Conservation (phyloP, 257 asterid genomes). For the Lycium barbarum region DNA sequence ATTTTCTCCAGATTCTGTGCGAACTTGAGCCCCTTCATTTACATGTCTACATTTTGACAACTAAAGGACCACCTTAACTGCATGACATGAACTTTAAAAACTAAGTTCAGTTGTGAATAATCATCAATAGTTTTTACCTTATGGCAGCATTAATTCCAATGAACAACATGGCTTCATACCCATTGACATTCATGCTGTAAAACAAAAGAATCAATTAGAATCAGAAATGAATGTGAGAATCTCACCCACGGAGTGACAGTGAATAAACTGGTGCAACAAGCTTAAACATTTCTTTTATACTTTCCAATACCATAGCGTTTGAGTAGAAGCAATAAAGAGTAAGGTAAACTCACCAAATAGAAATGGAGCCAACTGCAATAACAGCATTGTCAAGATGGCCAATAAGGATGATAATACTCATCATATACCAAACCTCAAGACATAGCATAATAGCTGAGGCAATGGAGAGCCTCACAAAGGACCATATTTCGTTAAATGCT, state of each 20-base stretch:
- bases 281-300: not conserved
- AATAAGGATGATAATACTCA: conserved; percentile 73
- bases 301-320: not conserved
- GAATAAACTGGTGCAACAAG: conserved; percentile 11
- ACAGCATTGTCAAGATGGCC: conserved; percentile 80
- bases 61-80: not conserved
- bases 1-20: not conserved
- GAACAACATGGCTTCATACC: conserved; percentile 76
- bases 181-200: conserved; percentile 74
- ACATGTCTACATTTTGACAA: not conserved
- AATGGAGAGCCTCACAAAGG: conserved; percentile 77
- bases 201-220: conserved; percentile 10
- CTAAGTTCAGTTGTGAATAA: not conserved
- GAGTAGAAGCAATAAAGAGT: not conserved
- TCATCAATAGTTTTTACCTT: conserved; percentile 50
- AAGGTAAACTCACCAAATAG: conserved; percentile 65
- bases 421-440: conserved; percentile 87
- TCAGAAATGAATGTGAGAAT: not conserved
- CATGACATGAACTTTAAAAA: not conserved
- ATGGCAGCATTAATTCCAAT: conserved; percentile 83
- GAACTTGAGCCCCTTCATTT: not conserved
- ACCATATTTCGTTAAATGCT: conserved; percentile 75
- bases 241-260: not conserved
- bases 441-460: conserved; percentile 93
- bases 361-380: conserved; percentile 78